phyloP scores from a whole-genome alignment of 2,329 filamentous ascomycete genomes.

The Hansfordia pulvinata region DNA sequence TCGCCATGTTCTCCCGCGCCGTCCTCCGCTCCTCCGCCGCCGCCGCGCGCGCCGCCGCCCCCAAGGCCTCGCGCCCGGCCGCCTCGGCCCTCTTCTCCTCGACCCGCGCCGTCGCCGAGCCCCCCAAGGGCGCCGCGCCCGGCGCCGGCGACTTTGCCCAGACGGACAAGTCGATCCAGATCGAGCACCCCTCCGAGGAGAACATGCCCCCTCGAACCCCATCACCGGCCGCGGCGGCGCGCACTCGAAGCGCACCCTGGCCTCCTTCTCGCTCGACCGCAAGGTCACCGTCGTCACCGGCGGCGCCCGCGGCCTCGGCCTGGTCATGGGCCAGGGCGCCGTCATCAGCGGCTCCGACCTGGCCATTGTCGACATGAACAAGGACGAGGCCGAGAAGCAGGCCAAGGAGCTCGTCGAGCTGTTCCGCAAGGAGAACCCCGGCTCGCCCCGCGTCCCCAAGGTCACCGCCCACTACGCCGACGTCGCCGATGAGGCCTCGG shows the following conservation, averaged over 20 bases:
- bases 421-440: conserved; percentile 70
- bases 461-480: conserved; percentile 87
- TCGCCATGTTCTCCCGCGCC: conserved; percentile 9
- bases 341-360: conserved; percentile 79
- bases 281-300: conserved; percentile 80
- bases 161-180: conserved; percentile 64
- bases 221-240: conserved; percentile 65
- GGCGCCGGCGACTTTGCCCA: conserved; percentile 56
- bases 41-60: conserved; percentile 7
- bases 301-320: conserved; percentile 74
- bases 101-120: conserved; percentile 9
- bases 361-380: conserved; percentile 88
- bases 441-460: conserved; percentile 56
- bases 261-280: conserved; percentile 75
- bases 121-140: conserved; percentile 12
- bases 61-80: conserved; percentile 8
- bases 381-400: conserved; percentile 71
- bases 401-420: conserved; percentile 59
- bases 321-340: conserved; percentile 88
- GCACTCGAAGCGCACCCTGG: conserved; percentile 74
- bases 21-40: conserved; percentile 7
- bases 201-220: conserved; percentile 59
- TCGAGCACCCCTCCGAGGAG: conserved; percentile 64
- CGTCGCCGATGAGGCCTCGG: conserved; percentile 68
- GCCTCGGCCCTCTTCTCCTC: conserved; percentile 12